These are phyloP conservation scores for Erythrophleum ivorense DNA, from an alignment of 331 rosid genomes.

Conservation along the genomic window DNA sequence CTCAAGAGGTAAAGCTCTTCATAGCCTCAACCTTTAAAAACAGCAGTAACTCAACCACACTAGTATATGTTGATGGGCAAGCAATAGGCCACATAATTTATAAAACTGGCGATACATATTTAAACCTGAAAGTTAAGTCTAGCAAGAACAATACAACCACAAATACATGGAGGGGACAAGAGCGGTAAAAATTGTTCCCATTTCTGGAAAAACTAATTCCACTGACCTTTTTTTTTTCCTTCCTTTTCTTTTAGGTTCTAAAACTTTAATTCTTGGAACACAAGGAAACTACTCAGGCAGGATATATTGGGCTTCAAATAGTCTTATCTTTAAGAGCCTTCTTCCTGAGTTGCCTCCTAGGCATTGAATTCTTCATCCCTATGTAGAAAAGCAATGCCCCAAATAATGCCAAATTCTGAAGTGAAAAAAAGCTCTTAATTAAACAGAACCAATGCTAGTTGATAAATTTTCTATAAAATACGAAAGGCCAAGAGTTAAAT, in stretches of 20 bases:
- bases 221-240: not conserved
- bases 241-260: not conserved
- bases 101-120: not conserved
- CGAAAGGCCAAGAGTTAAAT: not conserved
- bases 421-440: not conserved
- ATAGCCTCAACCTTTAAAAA: not conserved
- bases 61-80: not conserved
- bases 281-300: not conserved
- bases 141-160: not conserved
- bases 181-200: not conserved
- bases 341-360: conserved; percentile 54
- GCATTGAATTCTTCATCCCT: conserved; percentile 64
- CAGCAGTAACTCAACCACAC: not conserved
- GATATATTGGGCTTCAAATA: not conserved
- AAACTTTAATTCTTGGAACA: not conserved
- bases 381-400: too few species aligned
- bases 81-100: not conserved
- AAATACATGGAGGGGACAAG: not conserved
- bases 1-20: not conserved
- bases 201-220: not conserved
- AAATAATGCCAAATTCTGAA: conserved; percentile 70
- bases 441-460: not conserved
- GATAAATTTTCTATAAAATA: not conserved
- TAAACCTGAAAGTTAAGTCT: not conserved
- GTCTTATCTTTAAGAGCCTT: conserved; percentile 61